Evolutionary conservation across 2,329 filamentous ascomycete species (phyloP).

Genomic region (Phialophora macrospora): DNA sequence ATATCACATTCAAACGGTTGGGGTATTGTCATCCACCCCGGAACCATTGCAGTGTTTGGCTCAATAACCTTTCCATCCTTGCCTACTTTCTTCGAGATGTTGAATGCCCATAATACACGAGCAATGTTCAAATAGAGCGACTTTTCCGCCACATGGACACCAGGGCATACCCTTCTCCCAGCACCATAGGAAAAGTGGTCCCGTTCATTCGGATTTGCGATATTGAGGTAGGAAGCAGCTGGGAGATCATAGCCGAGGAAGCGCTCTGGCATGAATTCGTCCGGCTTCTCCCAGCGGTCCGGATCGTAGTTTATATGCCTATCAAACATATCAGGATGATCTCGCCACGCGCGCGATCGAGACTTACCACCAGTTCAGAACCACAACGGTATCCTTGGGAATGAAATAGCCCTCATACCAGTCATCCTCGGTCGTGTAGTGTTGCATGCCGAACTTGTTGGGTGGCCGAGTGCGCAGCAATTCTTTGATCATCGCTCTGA

Average conservation of each 20-base stretch:
- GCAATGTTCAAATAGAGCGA: constrained; percentile 42
- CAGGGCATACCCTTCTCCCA: constrained; percentile 44
- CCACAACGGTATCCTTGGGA: constrained; percentile 37
- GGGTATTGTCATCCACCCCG: constrained; percentile 34
- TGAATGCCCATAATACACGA: constrained; percentile 44
- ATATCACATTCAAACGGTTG: constrained; percentile 31
- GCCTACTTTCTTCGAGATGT: constrained; percentile 37
- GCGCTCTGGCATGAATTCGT: constrained; percentile 33
- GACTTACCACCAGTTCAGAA: constrained; percentile 55
- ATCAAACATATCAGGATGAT: constrained; percentile 7
- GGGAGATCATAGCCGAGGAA: constrained; percentile 36
- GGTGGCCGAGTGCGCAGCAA: constrained; percentile 49
- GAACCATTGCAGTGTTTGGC: constrained; percentile 31
- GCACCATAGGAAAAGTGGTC: constrained; percentile 43
- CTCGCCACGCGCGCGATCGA: neutral
- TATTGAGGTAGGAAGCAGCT: constrained; percentile 46
- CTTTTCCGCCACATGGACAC: constrained; percentile 44
- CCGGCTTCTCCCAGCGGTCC: constrained; percentile 29
- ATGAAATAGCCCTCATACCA: constrained; percentile 37
- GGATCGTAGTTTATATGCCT: constrained; percentile 39
- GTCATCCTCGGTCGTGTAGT: constrained; percentile 37
- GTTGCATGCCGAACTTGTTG: constrained; percentile 48
- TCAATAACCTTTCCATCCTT: constrained; percentile 27
- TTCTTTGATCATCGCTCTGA: constrained; percentile 50
- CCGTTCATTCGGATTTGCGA: constrained; percentile 40